Evolutionary conservation across 2,329 filamentous ascomycete genomes (phyloP).

Genomic region (Penicillium sp.): DNA sequence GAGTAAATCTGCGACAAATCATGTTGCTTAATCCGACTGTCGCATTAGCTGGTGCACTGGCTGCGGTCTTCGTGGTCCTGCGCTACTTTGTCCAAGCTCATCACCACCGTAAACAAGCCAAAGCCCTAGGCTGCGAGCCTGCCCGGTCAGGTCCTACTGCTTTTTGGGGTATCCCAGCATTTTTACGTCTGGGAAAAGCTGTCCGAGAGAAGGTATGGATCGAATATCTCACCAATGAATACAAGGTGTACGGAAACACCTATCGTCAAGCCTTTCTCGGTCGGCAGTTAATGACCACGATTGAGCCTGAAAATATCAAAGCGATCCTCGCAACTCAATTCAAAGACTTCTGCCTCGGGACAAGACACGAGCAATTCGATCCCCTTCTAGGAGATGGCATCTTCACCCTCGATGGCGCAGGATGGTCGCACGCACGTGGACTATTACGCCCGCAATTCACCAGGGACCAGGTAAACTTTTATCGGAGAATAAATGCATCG

Average conservation of each 20-base stretch:
- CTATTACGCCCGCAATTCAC: constrained; percentile 83
- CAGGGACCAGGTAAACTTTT: constrained; percentile 63
- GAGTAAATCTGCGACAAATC: neutral
- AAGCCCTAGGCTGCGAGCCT: constrained; percentile 28
- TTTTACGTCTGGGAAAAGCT: constrained; percentile 24
- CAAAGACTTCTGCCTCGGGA: constrained; percentile 73
- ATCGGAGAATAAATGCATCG: neutral
- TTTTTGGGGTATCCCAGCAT: constrained; percentile 27
- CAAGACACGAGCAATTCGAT: constrained; percentile 62
- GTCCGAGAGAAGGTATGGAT: constrained; percentile 31
- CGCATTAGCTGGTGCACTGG: constrained; percentile 20
- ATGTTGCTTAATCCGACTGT: constrained; percentile 18
- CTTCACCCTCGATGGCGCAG: constrained; percentile 66
- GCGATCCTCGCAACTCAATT: constrained; percentile 81
- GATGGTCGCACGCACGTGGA: constrained; percentile 75
- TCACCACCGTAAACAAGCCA: constrained; percentile 25
- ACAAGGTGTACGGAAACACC: constrained; percentile 25
- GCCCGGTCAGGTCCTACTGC: constrained; percentile 9
- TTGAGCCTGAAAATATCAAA: constrained; percentile 65
- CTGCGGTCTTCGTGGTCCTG: constrained; percentile 22
- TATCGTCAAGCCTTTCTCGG: constrained; percentile 24
- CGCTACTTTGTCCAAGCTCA: constrained; percentile 22
- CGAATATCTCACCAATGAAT: constrained; percentile 28
- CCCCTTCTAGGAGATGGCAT: constrained; percentile 49
- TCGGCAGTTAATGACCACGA: constrained; percentile 26